A percentile compares a stretch with the other conserved stretches of the same genome.
Evolutionary conservation across 2,329 filamentous ascomycete species (phyloP).

Genomic region (Raffaelea deltoideospora): DNA sequence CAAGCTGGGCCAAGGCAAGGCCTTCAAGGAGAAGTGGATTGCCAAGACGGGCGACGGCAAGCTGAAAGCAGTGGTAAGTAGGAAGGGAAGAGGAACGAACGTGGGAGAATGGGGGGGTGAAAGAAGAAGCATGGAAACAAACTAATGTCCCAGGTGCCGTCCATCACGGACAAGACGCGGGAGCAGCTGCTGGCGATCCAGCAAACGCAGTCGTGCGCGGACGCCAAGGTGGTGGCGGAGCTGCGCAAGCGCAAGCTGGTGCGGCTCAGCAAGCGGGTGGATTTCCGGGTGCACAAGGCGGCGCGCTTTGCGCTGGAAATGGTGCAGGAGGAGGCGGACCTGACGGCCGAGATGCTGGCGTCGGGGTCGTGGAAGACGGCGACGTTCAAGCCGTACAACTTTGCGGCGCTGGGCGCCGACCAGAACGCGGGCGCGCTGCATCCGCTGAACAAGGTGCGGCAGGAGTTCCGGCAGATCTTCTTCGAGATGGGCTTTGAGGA

Average conservation of each 20-base stretch:
- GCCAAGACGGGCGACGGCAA: slow-evolving; percentile 38
- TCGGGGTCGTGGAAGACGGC: slow-evolving; percentile 85
- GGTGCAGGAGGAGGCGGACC: slow-evolving; percentile 82
- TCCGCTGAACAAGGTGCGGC: slow-evolving; percentile 82
- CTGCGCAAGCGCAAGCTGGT: slow-evolving; percentile 88
- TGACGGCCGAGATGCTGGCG: slow-evolving; percentile 84
- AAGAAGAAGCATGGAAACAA: slow-evolving; percentile 2
- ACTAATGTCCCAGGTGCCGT: slow-evolving; percentile 35
- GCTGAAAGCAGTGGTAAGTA: slow-evolving; percentile 35
- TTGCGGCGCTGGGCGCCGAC: slow-evolving; percentile 40
- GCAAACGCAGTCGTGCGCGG: slow-evolving; percentile 47
- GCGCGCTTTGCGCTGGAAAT: slow-evolving; percentile 80
- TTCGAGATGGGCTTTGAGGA: slow-evolving; percentile 98
- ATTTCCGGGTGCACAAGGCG: slow-evolving; percentile 73
- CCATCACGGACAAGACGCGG: slow-evolving; percentile 66
- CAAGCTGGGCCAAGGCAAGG: slow-evolving; percentile 85
- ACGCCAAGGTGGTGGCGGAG: slow-evolving; percentile 64
- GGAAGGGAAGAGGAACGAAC: not conserved
- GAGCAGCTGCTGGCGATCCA: slow-evolving; percentile 62
- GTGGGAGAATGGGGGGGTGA: not conserved
- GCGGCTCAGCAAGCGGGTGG: slow-evolving; percentile 67
- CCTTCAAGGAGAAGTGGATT: slow-evolving; percentile 71
- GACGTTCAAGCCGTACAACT: slow-evolving; percentile 56
- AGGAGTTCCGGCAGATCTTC: slow-evolving; percentile 95
- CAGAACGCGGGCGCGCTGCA: slow-evolving; percentile 47